A percentile compares a stretch with the other conserved stretches of the same genome.
Conservation (phyloP, 1,139 yeast species). For the Debaryomycetaceae sp. region DNA sequence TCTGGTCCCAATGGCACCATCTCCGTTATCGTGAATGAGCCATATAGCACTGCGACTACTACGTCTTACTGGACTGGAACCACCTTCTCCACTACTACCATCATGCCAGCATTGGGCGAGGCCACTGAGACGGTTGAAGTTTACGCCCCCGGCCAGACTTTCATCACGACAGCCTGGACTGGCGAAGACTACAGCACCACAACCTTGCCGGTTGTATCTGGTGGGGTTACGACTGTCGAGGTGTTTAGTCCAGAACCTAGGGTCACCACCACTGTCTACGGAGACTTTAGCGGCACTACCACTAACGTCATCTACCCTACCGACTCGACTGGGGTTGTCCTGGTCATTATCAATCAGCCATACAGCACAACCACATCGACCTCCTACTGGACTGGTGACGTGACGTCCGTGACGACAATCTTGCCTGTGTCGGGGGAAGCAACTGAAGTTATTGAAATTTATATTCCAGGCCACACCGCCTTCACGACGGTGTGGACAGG, state of each 20-base stretch:
- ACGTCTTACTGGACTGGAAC: not conserved
- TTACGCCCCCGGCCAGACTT: constrained; percentile 7
- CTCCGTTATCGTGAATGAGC: not conserved
- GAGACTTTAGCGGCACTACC: too few species aligned
- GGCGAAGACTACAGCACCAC: not conserved
- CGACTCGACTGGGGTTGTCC: too few species aligned
- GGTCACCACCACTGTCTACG: constrained; percentile 3
- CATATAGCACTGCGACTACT: not conserved
- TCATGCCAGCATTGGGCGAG: not conserved
- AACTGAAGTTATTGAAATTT: too few species aligned
- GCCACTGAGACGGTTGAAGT: constrained; percentile 3
- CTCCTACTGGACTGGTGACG: too few species aligned
- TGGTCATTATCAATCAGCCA: too few species aligned
- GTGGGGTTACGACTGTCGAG: constrained; percentile 6
- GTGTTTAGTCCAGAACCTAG: constrained; percentile 1
- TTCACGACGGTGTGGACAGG: too few species aligned
- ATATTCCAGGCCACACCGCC: too few species aligned
- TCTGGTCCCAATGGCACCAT: not conserved
- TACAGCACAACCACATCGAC: too few species aligned
- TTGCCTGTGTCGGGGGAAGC: too few species aligned
- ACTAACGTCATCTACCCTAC: too few species aligned
- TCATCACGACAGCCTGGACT: constrained; percentile 4
- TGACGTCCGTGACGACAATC: too few species aligned
- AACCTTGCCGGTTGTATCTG: not conserved
- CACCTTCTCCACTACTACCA: not conserved